Conservation (phyloP, 345 rosid genomes). For the Pelargonium nanum region DNA sequence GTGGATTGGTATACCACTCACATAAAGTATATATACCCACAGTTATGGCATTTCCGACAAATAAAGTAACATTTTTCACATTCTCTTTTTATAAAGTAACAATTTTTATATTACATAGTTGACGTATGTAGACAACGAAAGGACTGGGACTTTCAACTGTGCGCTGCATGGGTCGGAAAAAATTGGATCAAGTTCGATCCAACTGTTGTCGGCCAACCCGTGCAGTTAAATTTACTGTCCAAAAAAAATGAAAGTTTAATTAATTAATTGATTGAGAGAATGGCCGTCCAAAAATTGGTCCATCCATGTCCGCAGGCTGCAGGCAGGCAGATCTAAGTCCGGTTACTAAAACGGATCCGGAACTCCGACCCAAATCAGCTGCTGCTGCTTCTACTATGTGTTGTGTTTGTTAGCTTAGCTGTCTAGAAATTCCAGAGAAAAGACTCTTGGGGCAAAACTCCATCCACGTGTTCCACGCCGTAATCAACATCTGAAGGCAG, state of each 20-base stretch:
- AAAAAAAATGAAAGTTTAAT: neutral
- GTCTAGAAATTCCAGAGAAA: slow-evolving; percentile 56
- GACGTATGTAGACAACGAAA: no score
- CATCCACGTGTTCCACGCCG: slow-evolving; percentile 32
- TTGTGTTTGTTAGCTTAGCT: neutral
- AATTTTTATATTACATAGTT: no score
- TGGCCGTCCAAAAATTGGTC: neutral
- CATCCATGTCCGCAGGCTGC: neutral
- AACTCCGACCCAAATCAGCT: neutral
- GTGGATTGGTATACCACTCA: no score
- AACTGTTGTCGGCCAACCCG: neutral
- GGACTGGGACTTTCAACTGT: no score
- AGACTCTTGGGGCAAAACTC: slow-evolving; percentile 18
- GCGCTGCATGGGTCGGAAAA: no score
- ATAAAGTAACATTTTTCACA: no score
- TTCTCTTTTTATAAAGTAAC: no score
- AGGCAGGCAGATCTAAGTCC: neutral
- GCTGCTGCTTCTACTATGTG: neutral
- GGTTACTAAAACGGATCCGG: neutral
- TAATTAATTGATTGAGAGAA: neutral
- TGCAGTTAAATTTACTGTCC: neutral
- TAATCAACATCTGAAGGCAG: slow-evolving; percentile 14
- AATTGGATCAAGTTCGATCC: no score
- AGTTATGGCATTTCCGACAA: no score
- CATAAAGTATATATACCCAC: no score